phyloP scores from a whole-genome alignment of 108 stramenopile species.

The Nitzschia putrida region DNA sequence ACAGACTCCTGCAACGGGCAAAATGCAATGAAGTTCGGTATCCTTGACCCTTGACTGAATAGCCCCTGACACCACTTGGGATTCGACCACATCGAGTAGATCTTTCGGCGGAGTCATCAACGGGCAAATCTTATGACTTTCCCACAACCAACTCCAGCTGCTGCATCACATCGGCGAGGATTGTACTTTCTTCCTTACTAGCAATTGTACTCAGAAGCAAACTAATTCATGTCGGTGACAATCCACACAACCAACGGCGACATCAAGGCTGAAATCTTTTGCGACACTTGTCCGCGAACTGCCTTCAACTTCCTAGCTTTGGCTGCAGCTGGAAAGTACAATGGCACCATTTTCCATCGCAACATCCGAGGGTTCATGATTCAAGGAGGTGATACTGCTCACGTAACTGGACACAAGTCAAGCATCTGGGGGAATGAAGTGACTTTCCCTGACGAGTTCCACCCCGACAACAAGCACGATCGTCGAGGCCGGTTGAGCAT shows the following conservation, averaged over 20 bases:
- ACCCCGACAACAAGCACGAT: constrained; percentile 87
- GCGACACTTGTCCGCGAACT: constrained; percentile 92
- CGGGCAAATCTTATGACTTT: too few relatives aligned
- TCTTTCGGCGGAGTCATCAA: too few relatives aligned
- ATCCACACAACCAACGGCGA: constrained; percentile 92
- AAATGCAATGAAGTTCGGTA: too few relatives aligned
- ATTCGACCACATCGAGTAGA: too few relatives aligned
- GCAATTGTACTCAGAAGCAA: too few relatives aligned
- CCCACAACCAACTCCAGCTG: too few relatives aligned
- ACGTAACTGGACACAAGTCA: constrained; percentile 74
- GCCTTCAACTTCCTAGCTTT: constrained; percentile 91
- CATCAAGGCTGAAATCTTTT: constrained; percentile 94
- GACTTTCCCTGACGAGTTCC: constrained; percentile 93
- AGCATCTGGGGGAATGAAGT: constrained; percentile 94
- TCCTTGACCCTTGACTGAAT: too few relatives aligned
- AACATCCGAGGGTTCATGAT: constrained; percentile 97
- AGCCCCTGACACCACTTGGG: too few relatives aligned
- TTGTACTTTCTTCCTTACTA: too few relatives aligned
- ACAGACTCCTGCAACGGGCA: too few relatives aligned
- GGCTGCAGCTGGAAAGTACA: constrained; percentile 87
- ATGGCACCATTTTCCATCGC: constrained; percentile 92
- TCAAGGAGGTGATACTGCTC: constrained; percentile 66
- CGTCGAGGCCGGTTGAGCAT: constrained; percentile 88
- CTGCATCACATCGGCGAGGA: too few relatives aligned
- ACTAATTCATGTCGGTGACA: constrained; percentile 83